These are phyloP conservation scores for Monosporascus sp. DNA, from an alignment of 2,329 filamentous ascomycete genomes.

Conservation along the genomic window DNA sequence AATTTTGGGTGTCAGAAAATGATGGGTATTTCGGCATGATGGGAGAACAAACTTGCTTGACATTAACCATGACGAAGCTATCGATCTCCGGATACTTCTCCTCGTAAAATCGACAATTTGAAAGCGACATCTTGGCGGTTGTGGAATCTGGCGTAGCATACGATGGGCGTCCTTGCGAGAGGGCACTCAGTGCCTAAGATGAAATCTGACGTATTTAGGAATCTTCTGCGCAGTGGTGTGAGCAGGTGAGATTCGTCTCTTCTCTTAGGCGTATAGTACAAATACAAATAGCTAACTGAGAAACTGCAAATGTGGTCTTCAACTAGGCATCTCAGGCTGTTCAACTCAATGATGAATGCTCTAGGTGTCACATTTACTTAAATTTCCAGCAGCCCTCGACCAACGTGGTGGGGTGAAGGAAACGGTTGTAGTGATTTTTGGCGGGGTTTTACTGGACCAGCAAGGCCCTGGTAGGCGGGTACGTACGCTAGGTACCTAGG, in stretches of 20 bases:
- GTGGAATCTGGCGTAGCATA: conserved; percentile 30
- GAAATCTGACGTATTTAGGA: too few species aligned
- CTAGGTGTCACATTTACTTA: too few species aligned
- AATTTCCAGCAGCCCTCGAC: too few species aligned
- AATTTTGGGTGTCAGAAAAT: conserved; percentile 12
- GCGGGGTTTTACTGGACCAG: conserved; percentile 6
- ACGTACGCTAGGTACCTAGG: not conserved
- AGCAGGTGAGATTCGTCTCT: too few species aligned
- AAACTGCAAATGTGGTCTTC: too few species aligned
- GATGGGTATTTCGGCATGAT: conserved; percentile 1
- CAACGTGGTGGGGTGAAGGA: conserved; percentile 5
- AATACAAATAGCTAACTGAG: too few species aligned
- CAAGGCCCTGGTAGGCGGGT: not conserved
- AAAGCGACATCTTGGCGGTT: conserved; percentile 79
- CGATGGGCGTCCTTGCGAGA: conserved; percentile 5
- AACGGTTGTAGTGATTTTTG: conserved; percentile 12
- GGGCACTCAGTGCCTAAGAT: too few species aligned
- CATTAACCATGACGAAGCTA: conserved; percentile 99
- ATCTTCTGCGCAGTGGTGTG: too few species aligned
- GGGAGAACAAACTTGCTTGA: conserved; percentile 68
- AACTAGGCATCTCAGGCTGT: too few species aligned
- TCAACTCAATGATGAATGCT: too few species aligned
- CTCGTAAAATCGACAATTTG: conserved; percentile 95
- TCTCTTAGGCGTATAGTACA: too few species aligned
- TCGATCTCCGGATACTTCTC: conserved; percentile 98